Base-by-base conservation (phyloP, 345 rosid genomes). In the Citrus cavaleriei region DNA sequence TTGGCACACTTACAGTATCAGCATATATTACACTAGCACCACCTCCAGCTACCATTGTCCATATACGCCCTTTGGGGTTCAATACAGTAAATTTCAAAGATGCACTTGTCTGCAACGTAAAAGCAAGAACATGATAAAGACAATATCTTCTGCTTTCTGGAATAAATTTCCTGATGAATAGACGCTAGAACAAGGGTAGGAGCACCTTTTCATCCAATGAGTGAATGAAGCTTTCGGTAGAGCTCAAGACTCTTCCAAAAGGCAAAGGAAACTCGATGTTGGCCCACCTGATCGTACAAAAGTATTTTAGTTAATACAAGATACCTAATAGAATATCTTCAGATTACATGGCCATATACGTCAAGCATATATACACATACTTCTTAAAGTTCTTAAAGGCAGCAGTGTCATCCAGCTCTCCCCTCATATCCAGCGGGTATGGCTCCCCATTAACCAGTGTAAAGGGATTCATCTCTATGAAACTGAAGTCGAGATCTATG, bases 41-140 rank as follows among this genome's bases (percentile, higher is more conserved):
- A 42, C 98, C 99, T 75, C 99, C 99, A 73, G 98, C 99, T 51
- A 96, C 99, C 98, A 94, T 96, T 4, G 98, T 96, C 99, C 99
- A 96, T 71, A 94, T 94, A 54, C 97, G 93, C 63, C 99, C 99
- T 84, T 92, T 93, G 22, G 95, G 91, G 78, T 96, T 96, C 92
- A 96, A 83, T 77, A 96, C 93, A 51, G 98, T 96, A 84, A 97
- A 97, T 79, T 94, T 94, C 87, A 97, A 83, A 78, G 99, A 97
- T 61, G 98, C 92, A 83, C 98, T 97, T 63, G 99, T 97, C 98
- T 97, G 90, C 78, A 74, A 66, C 28, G 78, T 34, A 14, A 81
- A 75, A 66, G 68, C 55, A 80, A 77, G 34, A 61, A 27, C 27
- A 35, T 32, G 40, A 51, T 80, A 21, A 76, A 34, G 32, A 42